These are phyloP conservation scores for Candida argentea DNA, from an alignment of 805 yeast species.

Conservation along the genomic window DNA sequence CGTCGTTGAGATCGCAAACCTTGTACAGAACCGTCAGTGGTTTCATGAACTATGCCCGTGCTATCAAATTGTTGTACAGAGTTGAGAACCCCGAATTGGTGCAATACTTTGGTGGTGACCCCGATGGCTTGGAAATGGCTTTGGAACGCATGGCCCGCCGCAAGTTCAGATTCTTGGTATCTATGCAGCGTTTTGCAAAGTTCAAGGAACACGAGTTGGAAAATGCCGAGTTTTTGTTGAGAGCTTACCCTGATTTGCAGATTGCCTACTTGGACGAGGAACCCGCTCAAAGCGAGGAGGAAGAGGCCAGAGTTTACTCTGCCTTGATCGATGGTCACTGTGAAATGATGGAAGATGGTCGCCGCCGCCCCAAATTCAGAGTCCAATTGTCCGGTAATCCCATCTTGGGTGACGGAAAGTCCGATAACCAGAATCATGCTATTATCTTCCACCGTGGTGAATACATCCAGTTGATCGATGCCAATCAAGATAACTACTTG, in stretches of 20 bases:
- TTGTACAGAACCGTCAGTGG: constrained; percentile 95
- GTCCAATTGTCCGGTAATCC: constrained; percentile 77
- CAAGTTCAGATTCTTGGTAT: constrained; percentile 70
- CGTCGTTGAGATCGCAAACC: constrained; percentile 94
- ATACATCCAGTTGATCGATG: constrained; percentile 75
- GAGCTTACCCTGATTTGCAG: constrained; percentile 78
- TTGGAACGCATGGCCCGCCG: constrained; percentile 81
- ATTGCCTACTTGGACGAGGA: constrained; percentile 94
- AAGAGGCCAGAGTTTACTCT: constrained; percentile 62
- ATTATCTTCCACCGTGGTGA: constrained; percentile 77
- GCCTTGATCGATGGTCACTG: constrained; percentile 76
- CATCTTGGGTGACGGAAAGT: constrained; percentile 80
- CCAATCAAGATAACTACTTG: constrained; percentile 77
- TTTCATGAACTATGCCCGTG: constrained; percentile 96
- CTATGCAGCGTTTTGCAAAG: constrained; percentile 75
- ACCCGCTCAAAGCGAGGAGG: constrained; percentile 63
- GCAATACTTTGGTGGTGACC: constrained; percentile 97
- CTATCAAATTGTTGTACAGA: constrained; percentile 84
- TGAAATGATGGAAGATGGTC: constrained; percentile 49
- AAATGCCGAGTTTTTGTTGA: constrained; percentile 68
- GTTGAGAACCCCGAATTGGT: constrained; percentile 93
- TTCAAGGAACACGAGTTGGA: constrained; percentile 68
- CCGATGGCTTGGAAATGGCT: constrained; percentile 92
- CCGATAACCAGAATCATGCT: constrained; percentile 80
- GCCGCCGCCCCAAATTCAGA: constrained; percentile 64